Conservation (phyloP, 2,329 filamentous ascomycete genomes). For the Phaeosphaeria sp. region DNA sequence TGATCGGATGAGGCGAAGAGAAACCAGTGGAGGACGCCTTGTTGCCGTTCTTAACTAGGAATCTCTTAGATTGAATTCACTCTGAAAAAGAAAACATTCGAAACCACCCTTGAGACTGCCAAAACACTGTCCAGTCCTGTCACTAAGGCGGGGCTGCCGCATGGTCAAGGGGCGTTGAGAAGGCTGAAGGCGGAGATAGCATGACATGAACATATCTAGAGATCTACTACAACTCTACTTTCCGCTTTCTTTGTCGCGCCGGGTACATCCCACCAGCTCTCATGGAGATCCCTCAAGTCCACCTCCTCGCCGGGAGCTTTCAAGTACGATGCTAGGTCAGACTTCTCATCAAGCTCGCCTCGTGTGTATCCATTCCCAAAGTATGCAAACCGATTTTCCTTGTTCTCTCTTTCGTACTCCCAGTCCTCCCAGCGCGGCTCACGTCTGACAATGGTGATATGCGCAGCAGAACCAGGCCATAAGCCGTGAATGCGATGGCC, state of each 20-base stretch:
- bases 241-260: constrained; percentile 29
- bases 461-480: constrained; percentile 72
- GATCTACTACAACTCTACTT: too few species aligned
- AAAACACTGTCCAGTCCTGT: too few species aligned
- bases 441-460: constrained; percentile 65
- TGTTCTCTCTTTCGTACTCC: constrained; percentile 58
- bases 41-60: constrained; percentile 51
- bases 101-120: too few species aligned
- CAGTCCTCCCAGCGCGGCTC: constrained; percentile 67
- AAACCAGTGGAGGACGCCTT: constrained; percentile 71
- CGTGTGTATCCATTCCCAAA: constrained; percentile 73
- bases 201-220: too few species aligned
- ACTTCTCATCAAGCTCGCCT: constrained; percentile 62
- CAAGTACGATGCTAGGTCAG: constrained; percentile 71
- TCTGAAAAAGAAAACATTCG: too few species aligned
- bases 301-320: constrained; percentile 59
- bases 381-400: constrained; percentile 64
- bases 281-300: constrained; percentile 69
- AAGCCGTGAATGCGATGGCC: constrained; percentile 71
- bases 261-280: constrained; percentile 65
- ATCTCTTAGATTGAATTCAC: too few species aligned
- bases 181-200: too few species aligned
- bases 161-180: too few species aligned
- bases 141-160: too few species aligned
- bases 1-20: constrained; percentile 69